A percentile compares a stretch with the other conserved stretches of the same genome.
phyloP scores from a whole-genome alignment of 202 grass and related monocot genomes.

The Carex sylvatica region DNA sequence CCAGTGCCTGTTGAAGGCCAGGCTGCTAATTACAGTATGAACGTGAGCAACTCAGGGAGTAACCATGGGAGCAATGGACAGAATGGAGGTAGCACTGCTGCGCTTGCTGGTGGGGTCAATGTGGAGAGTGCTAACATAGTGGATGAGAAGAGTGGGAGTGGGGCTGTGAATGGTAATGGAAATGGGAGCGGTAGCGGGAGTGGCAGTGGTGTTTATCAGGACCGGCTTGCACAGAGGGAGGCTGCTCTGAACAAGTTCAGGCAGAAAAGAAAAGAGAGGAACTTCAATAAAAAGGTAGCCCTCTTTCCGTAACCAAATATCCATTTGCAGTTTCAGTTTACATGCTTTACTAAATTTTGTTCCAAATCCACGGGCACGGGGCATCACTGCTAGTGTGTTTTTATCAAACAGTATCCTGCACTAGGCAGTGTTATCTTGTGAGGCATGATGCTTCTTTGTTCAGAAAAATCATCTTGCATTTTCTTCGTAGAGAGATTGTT shows the following conservation, averaged over 20 bases:
- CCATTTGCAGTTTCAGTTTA: background rate
- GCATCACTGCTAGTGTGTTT: background rate
- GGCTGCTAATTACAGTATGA: conserved; percentile 59
- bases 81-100: conserved; percentile 47
- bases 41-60: conserved; percentile 68
- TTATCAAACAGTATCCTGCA: background rate
- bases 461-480: background rate
- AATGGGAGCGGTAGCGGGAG: conserved; percentile 51
- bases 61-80: conserved; percentile 61
- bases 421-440: background rate
- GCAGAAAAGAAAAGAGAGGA: conserved; percentile 69
- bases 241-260: conserved; percentile 68
- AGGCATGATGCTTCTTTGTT: background rate
- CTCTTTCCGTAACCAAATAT: conserved; percentile 19
- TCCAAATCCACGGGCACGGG: background rate
- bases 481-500: background rate
- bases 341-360: background rate
- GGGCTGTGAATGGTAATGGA: conserved; percentile 33
- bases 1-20: conserved; percentile 54
- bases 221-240: conserved; percentile 54
- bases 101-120: conserved; percentile 41
- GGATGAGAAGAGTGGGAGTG: conserved; percentile 37
- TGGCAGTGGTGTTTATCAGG: conserved; percentile 43
- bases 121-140: conserved; percentile 42
- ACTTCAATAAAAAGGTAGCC: conserved; percentile 83